Conservation (phyloP, 352 stramenopile genomes). For the Globisporangium camurandrum region DNA sequence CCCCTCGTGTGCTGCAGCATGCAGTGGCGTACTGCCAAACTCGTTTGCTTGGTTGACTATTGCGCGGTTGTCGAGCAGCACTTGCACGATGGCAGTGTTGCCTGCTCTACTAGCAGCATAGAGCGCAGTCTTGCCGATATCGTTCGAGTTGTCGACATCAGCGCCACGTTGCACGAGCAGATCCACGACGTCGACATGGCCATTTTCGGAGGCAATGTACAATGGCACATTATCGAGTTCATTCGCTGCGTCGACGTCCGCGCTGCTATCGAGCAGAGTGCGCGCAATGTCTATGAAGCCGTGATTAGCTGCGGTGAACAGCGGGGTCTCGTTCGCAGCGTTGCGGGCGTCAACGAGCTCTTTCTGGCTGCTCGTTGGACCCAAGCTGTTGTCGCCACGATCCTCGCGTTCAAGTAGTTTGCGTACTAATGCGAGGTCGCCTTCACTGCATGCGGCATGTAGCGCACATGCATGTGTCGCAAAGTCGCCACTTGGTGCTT, state of each 20-base stretch:
- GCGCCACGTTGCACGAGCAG: background rate
- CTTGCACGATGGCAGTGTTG: background rate
- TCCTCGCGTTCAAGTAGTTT: slow-evolving; percentile 32
- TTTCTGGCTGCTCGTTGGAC: no score
- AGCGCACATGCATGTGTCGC: no score
- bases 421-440: background rate
- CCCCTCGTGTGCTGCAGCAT: background rate
- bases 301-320: background rate
- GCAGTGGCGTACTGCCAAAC: background rate
- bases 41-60: background rate
- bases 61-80: background rate
- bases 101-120: background rate
- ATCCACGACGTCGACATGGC: background rate
- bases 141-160: background rate
- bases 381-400: no score
- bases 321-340: background rate
- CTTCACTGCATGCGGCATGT: no score
- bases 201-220: background rate
- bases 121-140: background rate
- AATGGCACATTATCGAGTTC: background rate
- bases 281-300: background rate
- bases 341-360: background rate
- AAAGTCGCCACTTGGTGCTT: no score
- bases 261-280: background rate
- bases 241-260: background rate